Base-by-base conservation (phyloP, 176 grass and related monocot species). In the Cenchrus fungigraminus region DNA sequence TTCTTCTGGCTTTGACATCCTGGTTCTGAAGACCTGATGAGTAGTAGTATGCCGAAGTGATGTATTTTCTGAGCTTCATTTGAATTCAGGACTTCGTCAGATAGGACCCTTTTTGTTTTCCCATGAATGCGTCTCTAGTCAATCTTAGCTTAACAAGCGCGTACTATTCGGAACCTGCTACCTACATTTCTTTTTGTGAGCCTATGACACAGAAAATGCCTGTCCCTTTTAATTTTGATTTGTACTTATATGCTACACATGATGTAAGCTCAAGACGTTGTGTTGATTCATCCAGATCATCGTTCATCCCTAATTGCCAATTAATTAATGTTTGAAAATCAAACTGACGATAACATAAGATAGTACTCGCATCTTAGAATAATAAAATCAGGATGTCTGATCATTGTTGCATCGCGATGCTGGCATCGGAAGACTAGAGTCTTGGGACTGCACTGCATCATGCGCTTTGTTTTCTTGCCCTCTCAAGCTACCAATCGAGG, bases 1-100 rank as follows among this genome's bases (percentile, higher is more conserved):
- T 57, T 86, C 66, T 83, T 53, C 40, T 73, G 51, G 74, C 31
- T 89, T 81, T 76, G 53, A 89, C 82, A 25, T 44, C 43, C 80
- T 68, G 78, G 10, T 16, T 9, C 7, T 42, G 13, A 37, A 34
- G 32, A 69, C 16, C 60, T 12, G 9, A 34, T 55, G 12, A 56
- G 58, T 16, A 49, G 65, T 15, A 59, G 74, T 53, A 13, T 9
- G 29, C 14, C 17, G 78, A 68, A 59, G 59, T 74, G 11, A 31
- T 40, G 49, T 64, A 32, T 32, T 32, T 66, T 81, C 10, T 56
- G 19, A 40, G 11, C 22, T 22, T 9, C 17, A 12, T 5, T 7
- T 42, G 71, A 68, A 59, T 50, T 37, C 17, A 7, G 77, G 15
- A 72, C 12, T 49, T 32, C 2, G 31, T 32, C 28, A 10, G 4